These are phyloP conservation scores for Colletotrichum phormii DNA, from an alignment of 2,329 filamentous ascomycete genomes.

Conservation along the genomic window DNA sequence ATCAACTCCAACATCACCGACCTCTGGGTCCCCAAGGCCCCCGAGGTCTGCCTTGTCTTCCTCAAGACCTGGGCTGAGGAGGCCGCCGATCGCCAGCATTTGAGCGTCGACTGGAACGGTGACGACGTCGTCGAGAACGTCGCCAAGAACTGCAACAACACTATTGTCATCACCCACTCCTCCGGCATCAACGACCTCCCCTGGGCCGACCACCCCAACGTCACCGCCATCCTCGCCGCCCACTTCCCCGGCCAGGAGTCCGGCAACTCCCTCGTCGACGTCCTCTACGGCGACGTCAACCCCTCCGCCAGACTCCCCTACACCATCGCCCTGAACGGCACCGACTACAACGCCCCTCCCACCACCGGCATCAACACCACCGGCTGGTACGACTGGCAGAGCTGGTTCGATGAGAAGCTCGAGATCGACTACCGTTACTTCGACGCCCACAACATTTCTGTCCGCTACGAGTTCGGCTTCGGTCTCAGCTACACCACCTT, in stretches of 20 bases:
- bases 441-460: slow-evolving; percentile 68
- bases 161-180: slow-evolving; percentile 77
- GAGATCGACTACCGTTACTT: slow-evolving; percentile 78
- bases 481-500: slow-evolving; percentile 79
- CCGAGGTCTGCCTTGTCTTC: slow-evolving; percentile 76
- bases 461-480: slow-evolving; percentile 75
- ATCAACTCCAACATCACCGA: slow-evolving; percentile 51
- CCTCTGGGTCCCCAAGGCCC: slow-evolving; percentile 59
- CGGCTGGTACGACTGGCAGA: slow-evolving; percentile 55
- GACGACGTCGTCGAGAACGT: slow-evolving; percentile 55
- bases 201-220: slow-evolving; percentile 68
- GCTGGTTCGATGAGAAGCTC: slow-evolving; percentile 70
- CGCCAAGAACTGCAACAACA: slow-evolving; percentile 48
- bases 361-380: slow-evolving; percentile 51
- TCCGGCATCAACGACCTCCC: slow-evolving; percentile 73
- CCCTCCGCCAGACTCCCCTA: slow-evolving; percentile 79
- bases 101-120: slow-evolving; percentile 70
- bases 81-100: slow-evolving; percentile 65
- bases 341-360: slow-evolving; percentile 56
- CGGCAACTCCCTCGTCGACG: slow-evolving; percentile 73
- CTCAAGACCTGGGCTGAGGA: slow-evolving; percentile 76
- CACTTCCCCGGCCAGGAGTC: slow-evolving; percentile 81
- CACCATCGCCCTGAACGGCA: slow-evolving; percentile 72
- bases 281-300: slow-evolving; percentile 76
- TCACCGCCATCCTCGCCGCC: slow-evolving; percentile 75